phyloP scores from a whole-genome alignment of 192 early-diverging fungal species.

The Umbelopsis ramanniana region DNA sequence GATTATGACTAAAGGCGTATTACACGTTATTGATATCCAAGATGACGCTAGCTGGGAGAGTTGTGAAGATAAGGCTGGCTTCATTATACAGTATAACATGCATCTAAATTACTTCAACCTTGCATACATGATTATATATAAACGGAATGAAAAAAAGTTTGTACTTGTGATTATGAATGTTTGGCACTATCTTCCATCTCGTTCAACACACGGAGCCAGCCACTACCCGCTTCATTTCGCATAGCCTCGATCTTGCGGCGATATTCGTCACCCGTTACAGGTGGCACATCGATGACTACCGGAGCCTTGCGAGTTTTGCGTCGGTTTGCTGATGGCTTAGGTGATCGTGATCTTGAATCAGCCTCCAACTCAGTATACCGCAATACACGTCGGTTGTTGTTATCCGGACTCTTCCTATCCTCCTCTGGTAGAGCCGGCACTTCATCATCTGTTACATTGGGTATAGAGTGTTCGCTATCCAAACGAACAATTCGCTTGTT shows the following conservation, averaged over 20 bases:
- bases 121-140: neutral
- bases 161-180: slow-evolving; percentile 11
- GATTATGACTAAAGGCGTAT: neutral
- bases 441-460: slow-evolving; percentile 30
- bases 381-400: slow-evolving; percentile 11
- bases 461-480: slow-evolving; percentile 14
- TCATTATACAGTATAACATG: too few species aligned
- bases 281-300: slow-evolving; percentile 22
- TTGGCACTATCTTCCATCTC: slow-evolving; percentile 49
- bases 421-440: slow-evolving; percentile 1
- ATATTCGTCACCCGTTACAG: slow-evolving; percentile 37
- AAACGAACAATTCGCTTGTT: slow-evolving; percentile 38
- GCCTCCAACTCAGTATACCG: slow-evolving; percentile 15
- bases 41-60: too few species aligned
- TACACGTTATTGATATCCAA: too few species aligned
- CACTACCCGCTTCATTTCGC: slow-evolving; percentile 54
- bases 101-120: too few species aligned
- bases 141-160: neutral
- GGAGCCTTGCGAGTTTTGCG: slow-evolving; percentile 5
- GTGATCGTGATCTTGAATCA: slow-evolving; percentile 11
- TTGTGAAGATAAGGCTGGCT: too few species aligned
- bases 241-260: slow-evolving; percentile 55
- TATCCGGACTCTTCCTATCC: slow-evolving; percentile 11
- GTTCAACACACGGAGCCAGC: slow-evolving; percentile 55
- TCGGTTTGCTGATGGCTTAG: neutral